Base-by-base conservation (phyloP, 345 rosid species). In the Eucalyptus marginata region DNA sequence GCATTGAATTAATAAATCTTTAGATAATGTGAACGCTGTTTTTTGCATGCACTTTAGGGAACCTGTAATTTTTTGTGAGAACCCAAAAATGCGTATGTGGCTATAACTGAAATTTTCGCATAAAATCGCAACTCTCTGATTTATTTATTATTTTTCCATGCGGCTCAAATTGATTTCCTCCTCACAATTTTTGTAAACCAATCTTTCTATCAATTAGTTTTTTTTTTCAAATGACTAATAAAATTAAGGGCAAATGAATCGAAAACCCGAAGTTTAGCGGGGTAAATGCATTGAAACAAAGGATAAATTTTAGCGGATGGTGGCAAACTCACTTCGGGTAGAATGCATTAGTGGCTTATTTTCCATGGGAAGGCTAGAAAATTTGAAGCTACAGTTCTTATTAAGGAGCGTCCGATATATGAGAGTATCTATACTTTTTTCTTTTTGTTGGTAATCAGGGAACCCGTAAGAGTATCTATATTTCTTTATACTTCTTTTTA, bases 1-100 rank as follows among this genome's bases (percentile, higher is more conserved):
- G 47, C 6, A 36, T 6, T 40, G 0, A 76, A 76, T 76, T 18
- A 76, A 36, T 40, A 36, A 16, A 71, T 33, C 24, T 18, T 71
- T 71, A 33, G 20, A 3, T 0, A 10, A 71, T 18, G 40, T 10
- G 46, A 10, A 36, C 2, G 4, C 2, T 20, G 2, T 76, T 11
- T 36, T 76, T 17, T 68, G 80, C 80, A 68, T 10, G 12, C 27
- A 22, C 13, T 33, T 76, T 76, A 6, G 83, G 1, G 36, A 18
- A 71, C 4, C 44, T 71, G 25, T 18, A 17, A 71, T 33, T 71
- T 33, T 43, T 71, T 11, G 40, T 15, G 40, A 8, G 12, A 68
- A 68, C 79, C 6, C 3, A 31, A 31, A 15, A 66, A 16, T 31
- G 3, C 3, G 5, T n/a, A 68, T 16, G 20, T 71, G 14, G 14